Base-by-base conservation (phyloP, 495 filamentous ascomycete species). In the Annulohypoxylon moriforme region DNA sequence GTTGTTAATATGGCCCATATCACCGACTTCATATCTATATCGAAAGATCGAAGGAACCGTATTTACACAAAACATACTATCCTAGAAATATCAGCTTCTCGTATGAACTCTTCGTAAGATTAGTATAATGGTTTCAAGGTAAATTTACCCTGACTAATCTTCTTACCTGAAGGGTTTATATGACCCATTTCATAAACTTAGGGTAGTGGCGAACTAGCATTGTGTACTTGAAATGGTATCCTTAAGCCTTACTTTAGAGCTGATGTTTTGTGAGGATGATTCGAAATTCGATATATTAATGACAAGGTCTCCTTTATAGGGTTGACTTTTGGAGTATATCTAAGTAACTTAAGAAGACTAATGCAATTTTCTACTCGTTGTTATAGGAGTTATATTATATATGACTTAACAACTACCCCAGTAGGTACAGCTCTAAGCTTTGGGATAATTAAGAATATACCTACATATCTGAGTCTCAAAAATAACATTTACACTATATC, bases 1-100 rank as follows among this genome's bases (percentile, higher is more conserved):
- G 49, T 18, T 62, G 57, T 62, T n/a, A 7, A 56, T 27, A 27
- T 63, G 58, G 29, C 31, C 50, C 57, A 25, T 14, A 38, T 27
- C 57, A 24, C 50, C 29, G 38, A 57, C 27, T 62, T 38, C 34
- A 44, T 9, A 11, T 33, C n/a, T 44, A 18, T 27, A 46, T 53
- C 7, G 56, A 20, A 53, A 44, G 44, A 40, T n/a, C 53, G 31
- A 36, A n/a, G 33, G 34, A 16, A 44, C 34, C 34, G 16, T n/a
- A 31, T 42, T 59, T 42, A 6, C 14, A 52, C 24, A 29, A 44
- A 16, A 27, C 29, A 40, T 59, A 50, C 40, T 22, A 40, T 44
- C n/a, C 49, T 18, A 29, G 5, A 6, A 44, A 16, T 14, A 1
- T 10, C 14, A 16, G 18, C 20, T 29, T 7, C 13, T 44, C 6